Conservation (phyloP, 2,329 filamentous ascomycete genomes). For the Pseudogymnoascus sp. region DNA sequence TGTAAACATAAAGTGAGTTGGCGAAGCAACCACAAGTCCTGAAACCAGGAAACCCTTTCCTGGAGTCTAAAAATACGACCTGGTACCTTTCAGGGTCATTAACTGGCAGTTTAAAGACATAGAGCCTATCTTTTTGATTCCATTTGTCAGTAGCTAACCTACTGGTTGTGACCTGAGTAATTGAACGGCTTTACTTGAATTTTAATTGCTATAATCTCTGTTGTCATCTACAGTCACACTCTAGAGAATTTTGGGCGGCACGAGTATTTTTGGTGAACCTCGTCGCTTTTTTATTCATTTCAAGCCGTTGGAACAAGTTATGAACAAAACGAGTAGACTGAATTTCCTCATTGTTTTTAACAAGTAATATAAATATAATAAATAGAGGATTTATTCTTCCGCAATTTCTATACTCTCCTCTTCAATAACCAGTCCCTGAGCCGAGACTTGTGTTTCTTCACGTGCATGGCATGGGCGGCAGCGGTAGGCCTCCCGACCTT, state of each 20-base stretch:
- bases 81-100: background rate
- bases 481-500: background rate
- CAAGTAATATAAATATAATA: background rate
- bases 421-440: background rate
- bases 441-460: constrained; percentile 1
- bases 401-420: background rate
- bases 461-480: background rate
- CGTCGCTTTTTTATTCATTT: too few relatives aligned
- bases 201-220: too few relatives aligned
- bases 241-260: too few relatives aligned
- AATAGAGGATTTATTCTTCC: background rate
- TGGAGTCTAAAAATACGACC: constrained; percentile 1
- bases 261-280: too few relatives aligned
- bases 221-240: too few relatives aligned
- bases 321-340: background rate
- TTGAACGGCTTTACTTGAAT: too few relatives aligned
- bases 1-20: constrained; percentile 6
- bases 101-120: too few relatives aligned
- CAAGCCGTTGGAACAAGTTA: background rate
- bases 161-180: too few relatives aligned
- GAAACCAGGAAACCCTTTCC: background rate
- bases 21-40: background rate
- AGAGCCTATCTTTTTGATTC: too few relatives aligned
- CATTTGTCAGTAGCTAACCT: too few relatives aligned
- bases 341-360: background rate